Conservation (phyloP, 78 protist genomes). For the Chrysochromulina parva region DNA sequence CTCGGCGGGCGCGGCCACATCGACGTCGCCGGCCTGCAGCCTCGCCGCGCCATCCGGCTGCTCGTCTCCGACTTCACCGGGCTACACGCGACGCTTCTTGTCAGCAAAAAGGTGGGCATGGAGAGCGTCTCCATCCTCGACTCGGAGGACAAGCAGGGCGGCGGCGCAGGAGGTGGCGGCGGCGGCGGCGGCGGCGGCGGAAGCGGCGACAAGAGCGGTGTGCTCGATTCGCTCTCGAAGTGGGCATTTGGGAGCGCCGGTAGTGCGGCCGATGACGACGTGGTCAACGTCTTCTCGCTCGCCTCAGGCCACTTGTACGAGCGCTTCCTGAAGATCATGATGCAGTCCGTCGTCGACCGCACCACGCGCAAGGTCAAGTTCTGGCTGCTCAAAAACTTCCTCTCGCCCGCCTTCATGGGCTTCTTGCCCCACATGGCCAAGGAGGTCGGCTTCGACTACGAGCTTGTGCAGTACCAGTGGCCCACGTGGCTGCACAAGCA, state of each 20-base stretch:
- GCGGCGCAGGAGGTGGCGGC: neutral
- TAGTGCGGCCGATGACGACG: slow-evolving; percentile 35
- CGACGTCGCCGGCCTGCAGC: neutral
- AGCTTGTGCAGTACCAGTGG: slow-evolving; percentile 95
- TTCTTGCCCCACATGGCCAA: slow-evolving; percentile 67
- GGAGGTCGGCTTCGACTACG: slow-evolving; percentile 78
- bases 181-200: slow-evolving; percentile 8
- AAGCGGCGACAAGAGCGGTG: neutral
- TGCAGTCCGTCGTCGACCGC: slow-evolving; percentile 75
- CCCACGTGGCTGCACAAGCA: slow-evolving; percentile 93
- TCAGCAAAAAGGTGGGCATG: neutral
- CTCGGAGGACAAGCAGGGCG: neutral
- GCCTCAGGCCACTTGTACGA: slow-evolving; percentile 98
- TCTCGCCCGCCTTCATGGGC: slow-evolving; percentile 80
- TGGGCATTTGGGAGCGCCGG: neutral
- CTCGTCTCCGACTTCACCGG: neutral
- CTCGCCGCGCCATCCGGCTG: neutral
- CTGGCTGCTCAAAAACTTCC: slow-evolving; percentile 89
- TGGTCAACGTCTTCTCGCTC: slow-evolving; percentile 91
- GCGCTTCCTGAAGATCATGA: slow-evolving; percentile 93
- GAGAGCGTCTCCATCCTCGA: neutral
- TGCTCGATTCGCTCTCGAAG: neutral
- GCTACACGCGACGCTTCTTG: neutral
- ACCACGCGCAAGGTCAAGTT: slow-evolving; percentile 80
- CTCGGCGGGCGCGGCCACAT: neutral